phyloP scores from a whole-genome alignment of 495 filamentous ascomycete genomes.

The Aspergillus hancockii region DNA sequence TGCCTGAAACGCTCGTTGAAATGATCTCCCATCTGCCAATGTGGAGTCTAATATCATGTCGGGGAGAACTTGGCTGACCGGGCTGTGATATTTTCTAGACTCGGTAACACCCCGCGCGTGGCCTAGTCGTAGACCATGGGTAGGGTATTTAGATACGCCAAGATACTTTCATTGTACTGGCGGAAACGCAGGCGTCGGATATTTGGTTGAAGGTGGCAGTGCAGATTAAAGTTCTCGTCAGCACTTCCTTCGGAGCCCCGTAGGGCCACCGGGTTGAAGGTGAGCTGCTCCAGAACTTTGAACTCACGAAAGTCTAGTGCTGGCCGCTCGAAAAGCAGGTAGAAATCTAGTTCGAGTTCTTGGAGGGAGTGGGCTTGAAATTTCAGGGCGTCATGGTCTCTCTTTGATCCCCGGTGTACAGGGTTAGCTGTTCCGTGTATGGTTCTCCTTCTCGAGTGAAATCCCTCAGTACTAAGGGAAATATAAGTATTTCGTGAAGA shows the following conservation, averaged over 20 bases:
- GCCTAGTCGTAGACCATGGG: not conserved
- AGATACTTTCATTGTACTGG: not conserved
- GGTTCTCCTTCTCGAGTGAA: not conserved
- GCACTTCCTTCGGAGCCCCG: not conserved
- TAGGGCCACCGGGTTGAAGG: conserved; percentile 1
- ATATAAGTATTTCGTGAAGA: not conserved
- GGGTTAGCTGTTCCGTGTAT: not conserved
- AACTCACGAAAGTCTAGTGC: conserved; percentile 7
- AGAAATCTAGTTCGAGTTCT: conserved; percentile 9
- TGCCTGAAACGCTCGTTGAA: not conserved
- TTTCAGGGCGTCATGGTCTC: not conserved
- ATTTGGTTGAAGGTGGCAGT: conserved; percentile 1
- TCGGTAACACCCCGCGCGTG: not conserved
- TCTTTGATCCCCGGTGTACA: not conserved
- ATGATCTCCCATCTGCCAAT: not conserved
- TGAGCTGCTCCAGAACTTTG: not conserved
- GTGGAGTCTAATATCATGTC: not conserved
- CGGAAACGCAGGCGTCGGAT: not conserved
- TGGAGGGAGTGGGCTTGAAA: conserved; percentile 1
- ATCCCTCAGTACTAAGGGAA: not conserved
- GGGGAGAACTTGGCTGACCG: not conserved
- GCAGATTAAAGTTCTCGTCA: not conserved
- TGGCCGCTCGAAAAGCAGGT: not conserved
- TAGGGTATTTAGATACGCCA: not conserved
- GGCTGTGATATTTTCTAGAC: not conserved